Percentiles rank a stretch among this genome's conserved stretches.
Evolutionary conservation across 2,329 filamentous ascomycete genomes (phyloP).

Genomic region (Fusarium sp.): DNA sequence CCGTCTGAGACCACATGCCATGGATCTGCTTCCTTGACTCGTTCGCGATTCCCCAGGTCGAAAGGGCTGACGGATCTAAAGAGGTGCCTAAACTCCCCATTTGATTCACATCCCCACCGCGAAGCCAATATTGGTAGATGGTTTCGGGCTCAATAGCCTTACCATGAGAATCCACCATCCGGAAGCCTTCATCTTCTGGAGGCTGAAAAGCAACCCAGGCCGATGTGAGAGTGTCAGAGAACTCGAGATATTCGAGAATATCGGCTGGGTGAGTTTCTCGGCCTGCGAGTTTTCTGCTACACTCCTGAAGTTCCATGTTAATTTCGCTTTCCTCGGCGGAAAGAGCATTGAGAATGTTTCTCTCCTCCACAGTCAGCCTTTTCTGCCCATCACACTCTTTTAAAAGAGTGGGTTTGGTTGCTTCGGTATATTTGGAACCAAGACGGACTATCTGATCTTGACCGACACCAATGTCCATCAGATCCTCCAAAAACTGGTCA

Average conservation of each 20-base stretch:
- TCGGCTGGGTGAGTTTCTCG: constrained; percentile 33
- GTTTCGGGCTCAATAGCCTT: constrained; percentile 53
- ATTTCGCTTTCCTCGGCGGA: constrained; percentile 40
- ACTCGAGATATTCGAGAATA: constrained; percentile 62
- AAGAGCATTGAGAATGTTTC: constrained; percentile 55
- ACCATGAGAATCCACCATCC: constrained; percentile 59
- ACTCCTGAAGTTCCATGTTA: constrained; percentile 45
- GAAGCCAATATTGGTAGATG: constrained; percentile 42
- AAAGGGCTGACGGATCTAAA: constrained; percentile 45
- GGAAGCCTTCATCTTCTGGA: constrained; percentile 62
- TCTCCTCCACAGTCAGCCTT: constrained; percentile 46
- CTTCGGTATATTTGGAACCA: constrained; percentile 67
- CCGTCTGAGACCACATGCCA: constrained; percentile 57
- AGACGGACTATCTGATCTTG: constrained; percentile 67
- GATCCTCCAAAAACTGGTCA: constrained; percentile 74
- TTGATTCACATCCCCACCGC: neutral
- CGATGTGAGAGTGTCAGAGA: constrained; percentile 61
- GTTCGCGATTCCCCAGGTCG: constrained; percentile 66
- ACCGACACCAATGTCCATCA: constrained; percentile 70
- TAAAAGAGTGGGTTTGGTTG: constrained; percentile 63
- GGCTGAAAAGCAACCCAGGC: constrained; percentile 70
- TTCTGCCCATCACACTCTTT: constrained; percentile 52
- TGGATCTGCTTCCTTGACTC: constrained; percentile 54
- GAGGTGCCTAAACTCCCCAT: neutral
- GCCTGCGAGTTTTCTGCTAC: constrained; percentile 30